Evolutionary conservation across 108 stramenopile species (phyloP), one percentile per base, ranked within the genome.

Genomic region (Nannochloropsis oceanica): DNA sequence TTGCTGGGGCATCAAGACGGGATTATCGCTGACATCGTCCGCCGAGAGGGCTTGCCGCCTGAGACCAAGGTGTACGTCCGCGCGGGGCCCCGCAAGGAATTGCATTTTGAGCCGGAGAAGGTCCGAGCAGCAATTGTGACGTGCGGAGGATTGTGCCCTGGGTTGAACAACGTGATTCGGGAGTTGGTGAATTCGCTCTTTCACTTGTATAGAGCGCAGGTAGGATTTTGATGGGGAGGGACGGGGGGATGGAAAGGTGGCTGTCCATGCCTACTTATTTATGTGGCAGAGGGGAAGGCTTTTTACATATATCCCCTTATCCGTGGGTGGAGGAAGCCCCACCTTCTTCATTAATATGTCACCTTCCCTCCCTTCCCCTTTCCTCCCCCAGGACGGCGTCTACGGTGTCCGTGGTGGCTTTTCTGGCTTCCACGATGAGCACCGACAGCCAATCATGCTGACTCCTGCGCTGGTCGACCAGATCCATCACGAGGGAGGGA

Each of bases 111-210:
- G 85, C 97, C 98, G 12, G 84, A 86, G 43, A 86, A 91, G 8
- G 95, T 96, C 12, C 94, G 94, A 87, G 97, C 96, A 0, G 97
- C 96, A 25, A 97, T 99, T 90, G 96, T 99, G 8, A 99, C 98
- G 8, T 98, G 97, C 91, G 98, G 98, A 44, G 96, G 96, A 12
- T 84, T 97, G 44, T 97, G 96, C 82, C 98, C 98, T 10, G 98
- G 98, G 12, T 89, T 99, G 43, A 99, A 99, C 91, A 96, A 96
- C 92, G 96, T 98, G 42, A 92, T 99, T 85, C 93, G 96, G 24
- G 95, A 97, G 88, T 92, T 99, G 42, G 94, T 94, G 26, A 91
- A 94, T 27, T 91, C 95, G 13, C 84, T 97, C 20, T 88, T 85
- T 84, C 88, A 91, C 25, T 46, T 94, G 44, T 97, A 99, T 86